Base-by-base conservation (phyloP, 1,139 yeast genomes). In the Pichia inconspicua region DNA sequence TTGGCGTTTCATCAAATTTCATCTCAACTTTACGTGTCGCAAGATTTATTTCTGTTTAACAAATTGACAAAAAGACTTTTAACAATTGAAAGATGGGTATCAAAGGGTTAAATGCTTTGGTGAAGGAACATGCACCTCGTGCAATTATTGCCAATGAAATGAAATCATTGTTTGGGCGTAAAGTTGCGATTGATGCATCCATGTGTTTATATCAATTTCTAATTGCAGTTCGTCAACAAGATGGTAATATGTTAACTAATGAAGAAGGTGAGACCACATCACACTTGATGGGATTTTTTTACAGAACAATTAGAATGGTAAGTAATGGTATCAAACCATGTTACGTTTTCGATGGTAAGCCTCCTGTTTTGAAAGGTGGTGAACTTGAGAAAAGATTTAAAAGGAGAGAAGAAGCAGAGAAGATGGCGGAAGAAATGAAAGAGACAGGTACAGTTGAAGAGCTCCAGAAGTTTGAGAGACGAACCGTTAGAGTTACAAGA, bases 261-360 rank as follows among this genome's bases (percentile, higher is more conserved):
- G 96, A 86, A 41, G 78, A 78, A 17, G 98, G 98, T 31, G 96
- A 89, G 57, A 90, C 97, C 6, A 92, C 99, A 0, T 87, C 94
- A 1, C 99, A 92, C 65, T 67, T 94, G 54, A 88, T 89, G 82
- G 99, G 98, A 2, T 84, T 92, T 75, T 92, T 92, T 64, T 90
- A 92, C 65, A 73, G 98, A 52, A 94, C 98, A 0, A 74, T 92
- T 46, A 71, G 96, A 49, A 77, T 92, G 74, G 85, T 90, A 11
- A 96, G 85, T 56, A 80, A 86, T 60, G 96, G 97, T 22, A 81
- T 94, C 60, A 92, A 92, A 65, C 99, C 99, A 2, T 85, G 90
- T 34, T 92, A 89, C 62, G 97, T 94, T 7, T 92, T 92, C 66
- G 98, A 92, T 65, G 98, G 98, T 32, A 89, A 86, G 60, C 97